Conservation (phyloP, 2,329 filamentous ascomycete species). For the Trichoderma sp. region DNA sequence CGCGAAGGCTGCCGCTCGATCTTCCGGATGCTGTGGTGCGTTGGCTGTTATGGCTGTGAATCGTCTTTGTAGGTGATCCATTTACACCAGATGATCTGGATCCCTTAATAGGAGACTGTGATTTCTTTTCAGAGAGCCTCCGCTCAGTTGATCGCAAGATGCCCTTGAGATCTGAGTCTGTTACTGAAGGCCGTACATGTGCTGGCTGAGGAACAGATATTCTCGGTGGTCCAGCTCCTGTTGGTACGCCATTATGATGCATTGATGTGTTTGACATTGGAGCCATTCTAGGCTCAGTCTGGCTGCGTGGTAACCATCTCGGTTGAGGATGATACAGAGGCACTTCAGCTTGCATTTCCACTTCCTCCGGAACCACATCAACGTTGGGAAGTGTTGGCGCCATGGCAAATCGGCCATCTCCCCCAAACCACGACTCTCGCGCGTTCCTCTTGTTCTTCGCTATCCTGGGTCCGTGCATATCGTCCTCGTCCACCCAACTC, state of each 20-base stretch:
- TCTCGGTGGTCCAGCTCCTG: constrained; percentile 7
- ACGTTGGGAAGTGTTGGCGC: constrained; percentile 40
- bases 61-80: constrained; percentile 29
- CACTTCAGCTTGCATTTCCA: background rate
- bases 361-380: constrained; percentile 28
- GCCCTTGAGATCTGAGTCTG: constrained; percentile 49
- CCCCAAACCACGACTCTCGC: constrained; percentile 31
- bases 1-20: constrained; percentile 21
- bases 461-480: constrained; percentile 47
- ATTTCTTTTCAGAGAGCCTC: constrained; percentile 43
- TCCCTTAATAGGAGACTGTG: constrained; percentile 34
- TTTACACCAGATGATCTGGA: constrained; percentile 22
- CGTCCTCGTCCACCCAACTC: constrained; percentile 49
- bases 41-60: background rate
- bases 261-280: background rate
- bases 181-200: constrained; percentile 27
- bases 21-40: constrained; percentile 17
- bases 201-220: constrained; percentile 21
- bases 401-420: constrained; percentile 36
- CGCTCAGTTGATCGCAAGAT: constrained; percentile 55
- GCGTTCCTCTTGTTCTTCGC: constrained; percentile 26
- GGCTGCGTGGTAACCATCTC: constrained; percentile 5
- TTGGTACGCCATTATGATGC: constrained; percentile 13
- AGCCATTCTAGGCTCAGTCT: constrained; percentile 4
- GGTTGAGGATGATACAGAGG: constrained; percentile 1